These are phyloP conservation scores for Salpingoeca rosetta DNA, from an alignment of 78 protist genomes.

Conservation along the genomic window DNA sequence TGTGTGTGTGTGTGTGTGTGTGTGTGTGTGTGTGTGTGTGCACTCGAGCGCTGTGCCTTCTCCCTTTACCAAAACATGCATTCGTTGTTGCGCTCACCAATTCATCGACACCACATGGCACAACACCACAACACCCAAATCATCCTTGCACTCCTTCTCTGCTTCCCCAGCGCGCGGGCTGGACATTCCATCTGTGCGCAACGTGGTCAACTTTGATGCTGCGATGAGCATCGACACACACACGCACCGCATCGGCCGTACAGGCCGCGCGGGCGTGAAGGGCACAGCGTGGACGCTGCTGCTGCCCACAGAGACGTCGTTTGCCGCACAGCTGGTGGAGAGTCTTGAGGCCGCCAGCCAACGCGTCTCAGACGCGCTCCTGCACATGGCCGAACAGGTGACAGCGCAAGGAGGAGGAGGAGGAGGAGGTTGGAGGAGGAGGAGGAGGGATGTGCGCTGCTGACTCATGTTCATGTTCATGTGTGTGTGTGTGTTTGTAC, in stretches of 20 bases:
- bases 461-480: too few relatives aligned
- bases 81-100: neutral
- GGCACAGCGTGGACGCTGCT: conserved; percentile 60
- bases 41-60: too few relatives aligned
- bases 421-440: too few relatives aligned
- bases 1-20: too few relatives aligned
- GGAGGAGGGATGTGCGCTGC: too few relatives aligned
- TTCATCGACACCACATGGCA: too few relatives aligned
- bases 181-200: conserved; percentile 47
- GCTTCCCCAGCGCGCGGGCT: conserved; percentile 57
- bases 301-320: conserved; percentile 26
- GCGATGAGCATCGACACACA: conserved; percentile 71
- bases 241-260: conserved; percentile 78
- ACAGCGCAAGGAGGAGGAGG: too few relatives aligned
- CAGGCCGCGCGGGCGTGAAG: conserved; percentile 67
- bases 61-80: neutral
- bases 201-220: conserved; percentile 65
- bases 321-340: conserved; percentile 47
- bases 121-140: neutral
- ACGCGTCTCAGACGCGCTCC: conserved; percentile 36
- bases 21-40: too few relatives aligned
- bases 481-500: neutral
- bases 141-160: neutral
- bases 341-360: conserved; percentile 34
- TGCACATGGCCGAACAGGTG: conserved; percentile 38